A percentile compares a stretch with the other conserved stretches of the same genome.
Evolutionary conservation across 2,329 filamentous ascomycete genomes (phyloP).

Genomic region (Teratosphaeria gauchensis): DNA sequence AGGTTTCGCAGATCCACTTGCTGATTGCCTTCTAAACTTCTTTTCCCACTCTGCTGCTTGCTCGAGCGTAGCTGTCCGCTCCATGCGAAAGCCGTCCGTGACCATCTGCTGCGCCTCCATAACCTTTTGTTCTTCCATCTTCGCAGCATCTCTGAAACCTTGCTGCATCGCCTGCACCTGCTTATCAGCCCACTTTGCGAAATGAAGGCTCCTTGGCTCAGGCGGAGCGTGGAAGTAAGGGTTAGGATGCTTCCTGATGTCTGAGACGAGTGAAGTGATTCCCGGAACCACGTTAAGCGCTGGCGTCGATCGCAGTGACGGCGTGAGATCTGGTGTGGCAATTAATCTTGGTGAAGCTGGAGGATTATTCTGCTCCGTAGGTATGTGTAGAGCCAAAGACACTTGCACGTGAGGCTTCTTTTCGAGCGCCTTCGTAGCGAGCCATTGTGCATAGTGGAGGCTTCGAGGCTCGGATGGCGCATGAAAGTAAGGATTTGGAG

Average conservation of each 20-base stretch:
- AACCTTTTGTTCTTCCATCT: background rate
- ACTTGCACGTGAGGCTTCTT: background rate
- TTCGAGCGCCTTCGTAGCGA: background rate
- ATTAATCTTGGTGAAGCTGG: background rate
- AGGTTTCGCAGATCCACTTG: background rate
- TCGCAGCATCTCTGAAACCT: background rate
- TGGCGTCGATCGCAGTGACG: background rate
- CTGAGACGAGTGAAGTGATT: background rate
- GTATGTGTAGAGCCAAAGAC: background rate
- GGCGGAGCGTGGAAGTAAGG: conserved; percentile 3
- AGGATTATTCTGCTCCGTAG: background rate
- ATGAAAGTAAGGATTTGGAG: background rate
- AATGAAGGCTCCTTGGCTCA: background rate
- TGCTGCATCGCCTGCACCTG: conserved; percentile 1
- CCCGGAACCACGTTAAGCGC: background rate
- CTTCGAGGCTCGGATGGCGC: background rate
- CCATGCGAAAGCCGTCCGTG: background rate
- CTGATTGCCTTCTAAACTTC: background rate
- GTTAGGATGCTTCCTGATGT: background rate
- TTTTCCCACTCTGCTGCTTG: background rate
- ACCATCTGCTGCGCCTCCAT: background rate
- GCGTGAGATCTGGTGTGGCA: background rate
- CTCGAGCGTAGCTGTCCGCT: background rate
- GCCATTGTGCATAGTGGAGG: background rate
- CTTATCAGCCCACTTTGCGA: conserved; percentile 3